Base-by-base conservation (phyloP, 768 basidiomycete genomes). In the Dioszegia aurantiaca region DNA sequence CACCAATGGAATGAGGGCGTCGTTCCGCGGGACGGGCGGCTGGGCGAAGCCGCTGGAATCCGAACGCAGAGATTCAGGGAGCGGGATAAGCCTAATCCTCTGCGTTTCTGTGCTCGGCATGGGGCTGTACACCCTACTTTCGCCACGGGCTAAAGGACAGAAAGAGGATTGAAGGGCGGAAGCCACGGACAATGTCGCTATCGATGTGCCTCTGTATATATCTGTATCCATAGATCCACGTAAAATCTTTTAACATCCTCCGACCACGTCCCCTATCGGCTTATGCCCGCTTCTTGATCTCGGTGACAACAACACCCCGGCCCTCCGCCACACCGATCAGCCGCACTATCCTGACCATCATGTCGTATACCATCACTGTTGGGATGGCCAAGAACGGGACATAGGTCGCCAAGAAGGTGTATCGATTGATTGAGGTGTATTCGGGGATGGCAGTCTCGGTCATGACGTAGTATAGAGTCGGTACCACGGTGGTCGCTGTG, bases 331-430 rank as follows among this genome's bases (percentile, higher is more conserved):
- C 36, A 11, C 42, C 37, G 11, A 73, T 53, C 17, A 70, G 40
- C 46, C 59, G 56, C 21, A 60, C 56, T 31, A 76, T 53, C 47
- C 73, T 61, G 11, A 42, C 4, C 2, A 64, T 79, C 85, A 89
- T 88, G 67, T 90, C 88, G n/a, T 86, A 61, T 0, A 84, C 79
- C 83, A 92, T 89, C 2, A 81, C 70, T 10, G 88, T 63, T 0
- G 89, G 88, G 1, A 90, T 75, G 8, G 88, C 27, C 58, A 87
- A 83, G 80, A 88, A 91, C 1, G 89, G 87, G 2, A 89, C 70
- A 68, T 91, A 91, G 65, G 83, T 84, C 4, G 80, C 80, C 16
- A 90, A 78, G 21, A 91, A 78, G 45, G 86, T 65, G 21, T 79
- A 53, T 4, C 81, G 80, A 61, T 91, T 86, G n/a, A 72, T 73